Evolutionary conservation across 495 filamentous ascomycete species (phyloP).

Genomic region (Neurospora sp.): DNA sequence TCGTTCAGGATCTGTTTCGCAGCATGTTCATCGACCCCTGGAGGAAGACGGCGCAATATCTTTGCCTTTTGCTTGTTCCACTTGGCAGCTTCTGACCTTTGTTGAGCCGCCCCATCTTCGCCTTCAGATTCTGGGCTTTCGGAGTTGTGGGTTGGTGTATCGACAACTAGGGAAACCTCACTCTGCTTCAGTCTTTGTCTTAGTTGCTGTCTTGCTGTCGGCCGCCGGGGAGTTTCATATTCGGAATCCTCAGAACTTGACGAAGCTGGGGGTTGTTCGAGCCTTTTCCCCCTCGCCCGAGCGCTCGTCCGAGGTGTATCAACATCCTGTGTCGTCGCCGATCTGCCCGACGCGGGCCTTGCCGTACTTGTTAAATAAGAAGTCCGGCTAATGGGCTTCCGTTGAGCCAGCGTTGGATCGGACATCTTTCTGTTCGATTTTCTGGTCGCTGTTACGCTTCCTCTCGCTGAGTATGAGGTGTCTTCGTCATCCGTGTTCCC

Average conservation of each 20-base stretch:
- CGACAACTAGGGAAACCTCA: conserved; percentile 9
- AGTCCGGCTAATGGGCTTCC: conserved; percentile 5
- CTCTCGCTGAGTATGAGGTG: background rate
- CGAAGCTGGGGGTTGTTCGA: conserved; percentile 4
- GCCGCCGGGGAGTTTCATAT: conserved; percentile 2
- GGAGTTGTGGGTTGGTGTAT: conserved; percentile 4
- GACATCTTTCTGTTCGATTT: conserved; percentile 5
- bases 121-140: conserved; percentile 15
- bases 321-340: conserved; percentile 1
- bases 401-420: conserved; percentile 10
- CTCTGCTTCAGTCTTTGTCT: conserved; percentile 1
- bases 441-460: background rate
- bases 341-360: conserved; percentile 3
- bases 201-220: background rate
- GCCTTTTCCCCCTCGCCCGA: conserved; percentile 1
- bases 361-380: background rate
- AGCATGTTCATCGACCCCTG: conserved; percentile 68
- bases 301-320: background rate
- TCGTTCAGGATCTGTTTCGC: conserved; percentile 92
- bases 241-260: conserved; percentile 12
- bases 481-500: conserved; percentile 5
- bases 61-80: conserved; percentile 40
- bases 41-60: conserved; percentile 65
- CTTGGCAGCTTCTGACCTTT: conserved; percentile 26
- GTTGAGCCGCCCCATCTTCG: conserved; percentile 8